These are phyloP conservation scores for Mucor indicus DNA, from an alignment of 371 early-diverging fungal genomes.

Conservation along the genomic window DNA sequence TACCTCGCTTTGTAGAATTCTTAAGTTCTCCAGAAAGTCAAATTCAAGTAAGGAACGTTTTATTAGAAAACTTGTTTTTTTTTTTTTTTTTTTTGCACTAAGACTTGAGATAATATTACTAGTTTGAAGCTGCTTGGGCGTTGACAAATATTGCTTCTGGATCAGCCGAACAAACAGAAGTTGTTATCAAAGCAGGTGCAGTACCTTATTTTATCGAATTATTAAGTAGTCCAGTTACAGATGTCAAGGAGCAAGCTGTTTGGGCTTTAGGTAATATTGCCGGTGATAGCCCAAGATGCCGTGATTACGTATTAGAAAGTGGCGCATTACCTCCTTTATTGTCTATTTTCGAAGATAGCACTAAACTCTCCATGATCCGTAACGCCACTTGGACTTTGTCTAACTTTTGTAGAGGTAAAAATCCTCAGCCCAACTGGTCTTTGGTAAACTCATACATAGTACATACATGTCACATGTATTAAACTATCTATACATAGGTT, in stretches of 20 bases:
- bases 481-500: conserved; percentile 56
- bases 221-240: conserved; percentile 76
- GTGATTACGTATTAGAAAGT: conserved; percentile 88
- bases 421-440: conserved; percentile 93
- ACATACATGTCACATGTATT: too few relatives aligned
- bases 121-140: conserved; percentile 99
- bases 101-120: too few relatives aligned
- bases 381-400: conserved; percentile 99
- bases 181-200: conserved; percentile 91
- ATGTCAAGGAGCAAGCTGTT: conserved; percentile 98
- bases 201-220: conserved; percentile 92
- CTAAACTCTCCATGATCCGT: conserved; percentile 91
- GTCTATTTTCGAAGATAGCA: conserved; percentile 77
- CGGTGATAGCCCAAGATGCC: conserved; percentile 95
- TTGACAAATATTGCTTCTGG: conserved; percentile 99
- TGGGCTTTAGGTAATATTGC: conserved; percentile 99
- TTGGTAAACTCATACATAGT: too few relatives aligned
- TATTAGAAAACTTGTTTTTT: too few relatives aligned
- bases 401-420: conserved; percentile 99
- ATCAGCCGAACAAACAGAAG: conserved; percentile 91
- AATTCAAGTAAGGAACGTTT: conserved; percentile 70
- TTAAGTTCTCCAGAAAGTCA: conserved; percentile 70
- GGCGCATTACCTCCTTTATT: conserved; percentile 88
- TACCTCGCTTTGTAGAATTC: conserved; percentile 96
- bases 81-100: too few relatives aligned